phyloP scores from a whole-genome alignment of 768 basidiomycete species.

The Postia placenta region DNA sequence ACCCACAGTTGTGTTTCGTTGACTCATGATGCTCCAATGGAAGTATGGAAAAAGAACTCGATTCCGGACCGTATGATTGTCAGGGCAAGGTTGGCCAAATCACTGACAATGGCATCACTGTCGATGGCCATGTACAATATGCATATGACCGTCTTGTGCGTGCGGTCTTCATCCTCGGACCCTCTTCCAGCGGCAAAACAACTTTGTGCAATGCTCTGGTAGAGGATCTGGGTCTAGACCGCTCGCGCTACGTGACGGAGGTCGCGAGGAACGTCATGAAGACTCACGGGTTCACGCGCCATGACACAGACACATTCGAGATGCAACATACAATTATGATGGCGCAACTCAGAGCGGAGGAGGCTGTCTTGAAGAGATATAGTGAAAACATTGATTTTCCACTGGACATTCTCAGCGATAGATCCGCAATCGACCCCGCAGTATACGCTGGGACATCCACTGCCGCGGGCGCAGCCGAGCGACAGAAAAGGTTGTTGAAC shows the following conservation, averaged over 20 bases:
- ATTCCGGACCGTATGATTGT: too few relatives aligned
- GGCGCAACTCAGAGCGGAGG: constrained; percentile 46
- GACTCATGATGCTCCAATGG: too few relatives aligned
- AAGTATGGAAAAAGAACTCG: too few relatives aligned
- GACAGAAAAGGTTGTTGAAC: constrained; percentile 27
- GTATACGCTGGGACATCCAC: constrained; percentile 50
- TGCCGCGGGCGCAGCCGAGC: constrained; percentile 32
- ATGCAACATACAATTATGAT: constrained; percentile 64
- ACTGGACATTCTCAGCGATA: constrained; percentile 46
- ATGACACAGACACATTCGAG: constrained; percentile 40
- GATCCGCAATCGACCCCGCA: constrained; percentile 60
- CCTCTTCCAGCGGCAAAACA: constrained; percentile 62
- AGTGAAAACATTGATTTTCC: constrained; percentile 11
- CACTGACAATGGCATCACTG: too few relatives aligned
- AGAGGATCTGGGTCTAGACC: constrained; percentile 31
- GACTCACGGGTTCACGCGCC: constrained; percentile 44
- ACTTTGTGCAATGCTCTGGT: constrained; percentile 54
- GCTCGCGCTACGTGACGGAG: constrained; percentile 43
- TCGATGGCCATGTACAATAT: too few relatives aligned
- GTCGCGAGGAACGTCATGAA: constrained; percentile 56
- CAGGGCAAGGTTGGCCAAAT: too few relatives aligned
- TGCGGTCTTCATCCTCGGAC: constrained; percentile 21
- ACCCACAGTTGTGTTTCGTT: too few relatives aligned
- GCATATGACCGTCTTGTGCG: too few relatives aligned
- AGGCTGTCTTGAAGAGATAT: constrained; percentile 11